phyloP scores from a whole-genome alignment of 257 asterid genomes.

The Solanum neorickii region DNA sequence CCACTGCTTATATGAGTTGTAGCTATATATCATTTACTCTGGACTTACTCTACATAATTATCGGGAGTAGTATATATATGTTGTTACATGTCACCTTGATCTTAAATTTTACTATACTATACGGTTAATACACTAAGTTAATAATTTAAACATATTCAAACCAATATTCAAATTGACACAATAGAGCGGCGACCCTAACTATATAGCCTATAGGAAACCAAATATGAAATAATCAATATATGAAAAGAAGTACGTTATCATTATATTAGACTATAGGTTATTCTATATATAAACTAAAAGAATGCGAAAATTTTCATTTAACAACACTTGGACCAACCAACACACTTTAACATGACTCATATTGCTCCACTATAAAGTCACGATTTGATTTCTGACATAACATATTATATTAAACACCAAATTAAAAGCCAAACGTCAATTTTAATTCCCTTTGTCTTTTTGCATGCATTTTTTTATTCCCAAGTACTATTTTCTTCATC shows the following conservation, averaged over 20 bases:
- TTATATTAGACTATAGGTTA: neutral
- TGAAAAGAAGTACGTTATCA: neutral
- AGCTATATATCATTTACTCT: neutral
- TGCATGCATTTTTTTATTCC: slow-evolving; percentile 16
- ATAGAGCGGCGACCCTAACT: neutral
- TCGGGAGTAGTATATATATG: too few relatives aligned
- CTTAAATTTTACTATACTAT: neutral
- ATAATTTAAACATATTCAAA: neutral
- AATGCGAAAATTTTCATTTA: neutral
- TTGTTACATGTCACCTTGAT: neutral
- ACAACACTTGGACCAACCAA: slow-evolving; percentile 3
- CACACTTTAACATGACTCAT: neutral
- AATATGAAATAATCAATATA: neutral
- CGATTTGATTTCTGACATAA: neutral
- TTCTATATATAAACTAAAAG: neutral
- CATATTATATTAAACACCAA: neutral
- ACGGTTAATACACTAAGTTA: neutral
- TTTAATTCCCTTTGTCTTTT: neutral
- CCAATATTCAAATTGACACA: neutral
- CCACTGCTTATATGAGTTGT: neutral
- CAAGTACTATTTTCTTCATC: neutral
- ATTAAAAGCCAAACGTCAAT: slow-evolving; percentile 7
- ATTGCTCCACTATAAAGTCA: slow-evolving; percentile 2
- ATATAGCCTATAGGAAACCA: neutral
- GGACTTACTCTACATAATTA: neutral